Evolutionary conservation across 331 rosid genomes (phyloP).

Genomic region (Phaseolus coccineus): DNA sequence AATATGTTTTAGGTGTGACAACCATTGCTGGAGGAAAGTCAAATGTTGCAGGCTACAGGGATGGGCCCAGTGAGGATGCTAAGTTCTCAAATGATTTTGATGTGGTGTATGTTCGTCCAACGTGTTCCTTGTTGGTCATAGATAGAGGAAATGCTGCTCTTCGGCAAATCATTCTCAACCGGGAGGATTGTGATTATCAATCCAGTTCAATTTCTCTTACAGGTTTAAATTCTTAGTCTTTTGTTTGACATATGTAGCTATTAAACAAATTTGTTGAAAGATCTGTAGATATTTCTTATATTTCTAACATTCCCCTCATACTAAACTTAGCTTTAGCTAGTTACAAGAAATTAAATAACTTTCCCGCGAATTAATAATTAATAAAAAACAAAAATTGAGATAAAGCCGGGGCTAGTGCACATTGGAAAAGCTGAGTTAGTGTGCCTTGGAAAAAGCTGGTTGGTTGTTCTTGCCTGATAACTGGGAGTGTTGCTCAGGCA

Average conservation of each 20-base stretch:
- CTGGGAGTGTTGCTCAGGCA: no score
- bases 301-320: no score
- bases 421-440: no score
- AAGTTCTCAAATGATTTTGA: constrained; percentile 97
- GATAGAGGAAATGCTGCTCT: constrained; percentile 99
- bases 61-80: constrained; percentile 98
- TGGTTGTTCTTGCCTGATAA: no score
- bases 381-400: no score
- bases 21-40: constrained; percentile 98
- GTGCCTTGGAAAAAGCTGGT: no score
- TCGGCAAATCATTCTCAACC: constrained; percentile 79
- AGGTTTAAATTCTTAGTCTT: constrained; percentile 57
- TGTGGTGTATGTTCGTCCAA: constrained; percentile 73
- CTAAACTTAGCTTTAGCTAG: no score
- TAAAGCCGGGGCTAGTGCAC: no score
- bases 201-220: constrained; percentile 75
- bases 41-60: constrained; percentile 85
- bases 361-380: no score
- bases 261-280: no score
- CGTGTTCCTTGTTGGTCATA: constrained; percentile 90
- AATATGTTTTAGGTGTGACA: constrained; percentile 74
- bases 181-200: constrained; percentile 88
- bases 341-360: no score
- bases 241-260: constrained; percentile 22
- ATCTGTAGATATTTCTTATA: no score